A percentile compares a stretch with the other conserved stretches of the same genome.
Conservation (phyloP, 768 basidiomycete genomes). For the Omphalotus guepiniiformis region DNA sequence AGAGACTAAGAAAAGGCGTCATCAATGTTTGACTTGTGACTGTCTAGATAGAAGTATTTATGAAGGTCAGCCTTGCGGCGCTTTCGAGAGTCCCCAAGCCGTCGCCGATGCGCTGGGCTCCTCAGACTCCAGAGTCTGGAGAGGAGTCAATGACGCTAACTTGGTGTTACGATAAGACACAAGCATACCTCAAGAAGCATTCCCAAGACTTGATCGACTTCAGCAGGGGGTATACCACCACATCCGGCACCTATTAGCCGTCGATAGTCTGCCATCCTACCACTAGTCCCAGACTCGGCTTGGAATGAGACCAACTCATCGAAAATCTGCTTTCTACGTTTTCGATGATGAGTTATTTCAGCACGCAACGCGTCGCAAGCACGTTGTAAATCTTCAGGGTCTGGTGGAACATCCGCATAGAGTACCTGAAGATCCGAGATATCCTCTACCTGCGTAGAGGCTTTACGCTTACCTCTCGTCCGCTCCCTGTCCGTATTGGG, state of each 20-base stretch:
- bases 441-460: conserved; percentile 46
- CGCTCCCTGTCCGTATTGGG: conserved; percentile 16
- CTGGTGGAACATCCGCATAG: conserved; percentile 52
- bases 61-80: background rate
- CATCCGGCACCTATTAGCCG: conserved; percentile 87
- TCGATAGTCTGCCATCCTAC: conserved; percentile 85
- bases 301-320: conserved; percentile 76
- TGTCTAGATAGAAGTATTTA: background rate
- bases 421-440: conserved; percentile 60
- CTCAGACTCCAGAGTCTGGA: conserved; percentile 76
- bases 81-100: conserved; percentile 29
- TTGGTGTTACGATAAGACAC: conserved; percentile 2
- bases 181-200: conserved; percentile 76
- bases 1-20: background rate
- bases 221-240: conserved; percentile 79
- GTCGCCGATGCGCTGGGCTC: conserved; percentile 63
- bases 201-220: conserved; percentile 82
- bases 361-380: conserved; percentile 59
- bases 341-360: conserved; percentile 62
- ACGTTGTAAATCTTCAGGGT: conserved; percentile 47
- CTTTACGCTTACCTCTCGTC: conserved; percentile 53
- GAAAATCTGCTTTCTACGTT: conserved; percentile 68
- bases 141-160: conserved; percentile 4
- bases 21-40: background rate
- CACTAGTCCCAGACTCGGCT: conserved; percentile 87